Percentiles rank a stretch among this genome's conserved stretches.
These are phyloP conservation scores for Parietaria judaica DNA, from an alignment of 306 rosid species.

Conservation along the genomic window DNA sequence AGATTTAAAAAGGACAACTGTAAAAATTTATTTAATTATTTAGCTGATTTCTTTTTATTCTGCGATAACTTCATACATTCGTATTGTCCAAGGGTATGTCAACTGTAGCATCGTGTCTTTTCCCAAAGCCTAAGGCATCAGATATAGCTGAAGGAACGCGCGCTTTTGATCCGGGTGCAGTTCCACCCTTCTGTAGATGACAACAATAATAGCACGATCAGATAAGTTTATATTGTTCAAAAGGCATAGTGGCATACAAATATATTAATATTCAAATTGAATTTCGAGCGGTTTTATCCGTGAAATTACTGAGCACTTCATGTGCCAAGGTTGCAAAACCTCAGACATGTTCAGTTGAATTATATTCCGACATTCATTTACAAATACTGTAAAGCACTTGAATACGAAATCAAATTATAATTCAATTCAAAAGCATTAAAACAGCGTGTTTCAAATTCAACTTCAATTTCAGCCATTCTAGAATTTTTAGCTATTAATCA, in stretches of 20 bases:
- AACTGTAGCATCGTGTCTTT: slow-evolving; percentile 80
- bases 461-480: too few relatives aligned
- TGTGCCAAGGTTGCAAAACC: too few relatives aligned
- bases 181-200: slow-evolving; percentile 51
- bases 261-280: background rate
- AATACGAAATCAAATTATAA: too few relatives aligned
- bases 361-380: too few relatives aligned
- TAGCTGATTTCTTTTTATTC: background rate
- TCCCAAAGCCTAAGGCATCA: slow-evolving; percentile 70
- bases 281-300: background rate
- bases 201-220: slow-evolving; percentile 2
- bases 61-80: slow-evolving; percentile 36
- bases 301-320: too few relatives aligned
- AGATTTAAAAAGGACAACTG: too few relatives aligned
- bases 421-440: too few relatives aligned
- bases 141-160: slow-evolving; percentile 61
- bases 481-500: too few relatives aligned
- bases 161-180: slow-evolving; percentile 60
- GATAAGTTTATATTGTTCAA: background rate
- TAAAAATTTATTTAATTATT: too few relatives aligned
- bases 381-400: too few relatives aligned
- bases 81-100: slow-evolving; percentile 77
- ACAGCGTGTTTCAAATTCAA: too few relatives aligned
- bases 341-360: too few relatives aligned
- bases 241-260: background rate